These are phyloP conservation scores for Trichoderma citrinoviride DNA, from an alignment of 2,329 filamentous ascomycete genomes.

Conservation along the genomic window DNA sequence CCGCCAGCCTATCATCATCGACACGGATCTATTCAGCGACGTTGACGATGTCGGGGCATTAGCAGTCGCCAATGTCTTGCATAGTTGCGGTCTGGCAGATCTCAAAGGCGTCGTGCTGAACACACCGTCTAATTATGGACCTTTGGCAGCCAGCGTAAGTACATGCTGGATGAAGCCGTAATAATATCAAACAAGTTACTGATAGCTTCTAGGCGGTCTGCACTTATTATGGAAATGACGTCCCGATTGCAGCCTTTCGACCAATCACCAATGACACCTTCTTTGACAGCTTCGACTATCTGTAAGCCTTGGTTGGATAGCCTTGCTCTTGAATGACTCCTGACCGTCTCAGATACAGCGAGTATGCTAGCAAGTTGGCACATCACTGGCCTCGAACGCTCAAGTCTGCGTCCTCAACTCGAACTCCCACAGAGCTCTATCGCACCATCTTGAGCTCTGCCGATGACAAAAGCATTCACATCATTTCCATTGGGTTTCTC, in stretches of 20 bases:
- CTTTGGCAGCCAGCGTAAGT: slow-evolving; percentile 1
- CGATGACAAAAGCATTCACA: background rate
- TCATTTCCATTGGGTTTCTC: slow-evolving; percentile 8
- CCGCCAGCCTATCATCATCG: background rate
- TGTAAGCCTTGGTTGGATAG: background rate
- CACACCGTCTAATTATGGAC: background rate
- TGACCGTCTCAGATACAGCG: background rate
- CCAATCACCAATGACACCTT: slow-evolving; percentile 4
- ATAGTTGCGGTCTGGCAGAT: slow-evolving; percentile 1
- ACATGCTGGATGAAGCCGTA: background rate
- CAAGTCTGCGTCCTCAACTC: background rate
- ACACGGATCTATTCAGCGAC: slow-evolving; percentile 11
- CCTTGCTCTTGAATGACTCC: background rate
- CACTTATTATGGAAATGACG: slow-evolving; percentile 4
- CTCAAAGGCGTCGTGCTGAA: background rate
- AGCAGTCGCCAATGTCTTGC: slow-evolving; percentile 2
- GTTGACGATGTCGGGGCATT: slow-evolving; percentile 11
- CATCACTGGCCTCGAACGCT: slow-evolving; percentile 4
- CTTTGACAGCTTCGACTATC: slow-evolving; percentile 12
- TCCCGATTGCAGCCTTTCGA: slow-evolving; percentile 11
- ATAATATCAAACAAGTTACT: background rate
- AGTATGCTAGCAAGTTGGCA: slow-evolving; percentile 7
- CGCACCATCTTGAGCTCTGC: background rate
- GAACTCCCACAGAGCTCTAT: background rate
- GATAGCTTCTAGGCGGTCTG: background rate